phyloP scores from a whole-genome alignment of 2,329 filamentous ascomycete species.

The Aspergillus ibericus region DNA sequence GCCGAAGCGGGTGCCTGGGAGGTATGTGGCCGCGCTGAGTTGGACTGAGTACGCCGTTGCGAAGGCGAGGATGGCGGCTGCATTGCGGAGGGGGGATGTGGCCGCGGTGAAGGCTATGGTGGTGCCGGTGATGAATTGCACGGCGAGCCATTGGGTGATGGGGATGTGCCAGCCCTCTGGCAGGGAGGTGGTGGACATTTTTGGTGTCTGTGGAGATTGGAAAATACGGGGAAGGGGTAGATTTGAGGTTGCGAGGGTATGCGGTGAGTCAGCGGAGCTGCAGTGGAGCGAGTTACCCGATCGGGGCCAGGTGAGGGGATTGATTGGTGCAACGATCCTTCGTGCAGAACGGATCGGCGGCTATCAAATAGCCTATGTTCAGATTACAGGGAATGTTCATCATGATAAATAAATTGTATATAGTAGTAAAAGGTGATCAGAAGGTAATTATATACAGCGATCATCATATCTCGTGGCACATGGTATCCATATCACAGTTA shows the following conservation, averaged over 20 bases:
- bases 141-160: conserved; percentile 11
- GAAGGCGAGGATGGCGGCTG: conserved; percentile 7
- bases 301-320: not conserved
- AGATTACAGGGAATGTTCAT: too few relatives aligned
- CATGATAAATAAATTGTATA: too few relatives aligned
- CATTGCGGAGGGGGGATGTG: conserved; percentile 4
- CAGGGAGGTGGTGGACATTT: not conserved
- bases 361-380: not conserved
- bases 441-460: not conserved
- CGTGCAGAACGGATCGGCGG: not conserved
- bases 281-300: not conserved
- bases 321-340: not conserved
- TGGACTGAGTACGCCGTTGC: conserved; percentile 15
- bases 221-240: too few relatives aligned
- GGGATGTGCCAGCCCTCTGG: conserved; percentile 1
- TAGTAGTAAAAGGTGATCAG: not conserved
- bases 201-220: not conserved
- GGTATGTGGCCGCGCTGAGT: not conserved
- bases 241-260: not conserved
- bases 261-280: not conserved
- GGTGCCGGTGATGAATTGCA: conserved; percentile 17
- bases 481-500: too few relatives aligned
- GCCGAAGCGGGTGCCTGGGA: conserved; percentile 5
- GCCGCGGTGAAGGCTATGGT: conserved; percentile 12
- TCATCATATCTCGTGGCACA: not conserved